Evolutionary conservation across 139 green algal species (phyloP), one percentile per base, ranked within the genome.

Genomic region (Spirogloea muscicola): DNA sequence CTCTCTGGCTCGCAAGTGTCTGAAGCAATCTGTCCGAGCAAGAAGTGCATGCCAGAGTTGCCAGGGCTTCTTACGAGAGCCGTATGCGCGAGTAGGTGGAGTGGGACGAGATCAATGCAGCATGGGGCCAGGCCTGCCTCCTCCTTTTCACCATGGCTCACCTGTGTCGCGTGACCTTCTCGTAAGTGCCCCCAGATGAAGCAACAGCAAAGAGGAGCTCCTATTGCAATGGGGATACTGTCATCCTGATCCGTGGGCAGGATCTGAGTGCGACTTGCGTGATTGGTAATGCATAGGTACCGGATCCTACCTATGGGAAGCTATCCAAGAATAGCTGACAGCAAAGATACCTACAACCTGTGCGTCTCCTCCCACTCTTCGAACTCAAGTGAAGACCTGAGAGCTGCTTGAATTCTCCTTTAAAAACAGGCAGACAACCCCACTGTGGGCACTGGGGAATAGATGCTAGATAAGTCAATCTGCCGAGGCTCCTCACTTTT

Each of bases 31-130:
- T 55, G 21, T 55, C 21, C 46, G 46, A 21, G 21, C 21, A 55
- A n/a, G 21, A 21, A 55, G n/a, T 55, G 46, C n/a, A 55, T 21
- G 21, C n/a, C 21, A n/a, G n/a, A 55, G n/a, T 55, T 31, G n/a
- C 21, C 46, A n/a, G 21, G 21, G 21, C 46, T 55, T 55, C 46
- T 55, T 55, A 55, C n/a, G n/a, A n/a, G n/a, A n/a, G n/a, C n/a
- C n/a, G n/a, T n/a, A 9, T 10, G 29, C 29, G 36, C 29, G 39
- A 10, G 55, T 72, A 77, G 4, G 93, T 98, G 66, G 88, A 92
- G 65, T 98, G 94, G 94, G 90, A 96, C 37, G 94, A 98, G 75
- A 95, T 97, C 82, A 98, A 98, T 84, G 91, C 91, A 7, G 94
- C 90, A 16, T 97, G 90, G 91, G 94, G 94, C 3, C 90, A 96